Base-by-base conservation (phyloP, 192 early-diverging fungal genomes). In the Rhizophlyctis rosea region DNA sequence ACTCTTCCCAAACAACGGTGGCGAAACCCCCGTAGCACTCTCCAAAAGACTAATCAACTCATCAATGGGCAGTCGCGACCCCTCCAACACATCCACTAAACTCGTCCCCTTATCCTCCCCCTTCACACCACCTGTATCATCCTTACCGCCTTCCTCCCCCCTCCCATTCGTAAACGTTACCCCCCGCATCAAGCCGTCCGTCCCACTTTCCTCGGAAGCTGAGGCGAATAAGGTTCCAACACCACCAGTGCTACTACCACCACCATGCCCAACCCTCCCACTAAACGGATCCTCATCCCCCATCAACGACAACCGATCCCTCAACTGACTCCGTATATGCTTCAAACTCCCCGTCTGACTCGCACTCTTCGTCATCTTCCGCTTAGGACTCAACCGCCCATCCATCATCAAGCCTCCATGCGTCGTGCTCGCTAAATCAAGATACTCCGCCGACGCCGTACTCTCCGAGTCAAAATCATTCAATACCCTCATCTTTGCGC, bases 1-100 rank as follows among this genome's bases (percentile, higher is more conserved):
- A 28, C 75, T 59, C 49, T 87, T 90, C 9, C 87, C 78, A 56
- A 92, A 91, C 16, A 88, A 55, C 47, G 85, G 86, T 2, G 85
- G 82, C 11, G 68, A 54, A 3, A 75, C 78, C 14, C 77, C 77
- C n/a, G 82, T 82, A 4, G 75, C 81, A 28, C 74, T 75, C 60
- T 92, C 91, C 27, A 89, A 54, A 0, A 82, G 76, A 32, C 72
- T 70, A 21, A 93, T 68, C 1, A 91, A 71, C 11, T 71, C 70
- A 60, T 90, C 83, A 56, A 90, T 54, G 0, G 87, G 69, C 34
- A 72, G 29, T 21, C 63, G 59, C 30, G 59, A 47, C 35, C 44
- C 50, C 59, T 62, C 27, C 21, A 18, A 54, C 23, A 62, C 27
- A 14, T 44, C 39, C 39, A 44, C 39, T 18, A 44, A 44, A 44